These are phyloP conservation scores for Talaromyces proteolyticus DNA, from an alignment of 495 filamentous ascomycete genomes.

Conservation along the genomic window DNA sequence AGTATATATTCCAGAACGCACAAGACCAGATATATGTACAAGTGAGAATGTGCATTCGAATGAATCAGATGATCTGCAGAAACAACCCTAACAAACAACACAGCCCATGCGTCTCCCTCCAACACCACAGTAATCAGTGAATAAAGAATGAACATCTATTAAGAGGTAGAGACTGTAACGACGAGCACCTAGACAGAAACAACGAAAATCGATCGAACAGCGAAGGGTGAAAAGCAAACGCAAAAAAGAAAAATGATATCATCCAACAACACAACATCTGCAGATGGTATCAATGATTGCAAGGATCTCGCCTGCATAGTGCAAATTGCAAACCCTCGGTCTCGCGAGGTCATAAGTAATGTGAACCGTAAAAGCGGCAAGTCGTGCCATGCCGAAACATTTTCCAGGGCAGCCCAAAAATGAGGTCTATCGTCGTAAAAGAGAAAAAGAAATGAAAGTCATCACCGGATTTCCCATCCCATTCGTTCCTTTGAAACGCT, in stretches of 20 bases:
- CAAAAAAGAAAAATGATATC: neutral
- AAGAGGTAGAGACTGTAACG: neutral
- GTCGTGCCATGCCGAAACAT: neutral
- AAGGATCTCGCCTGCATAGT: neutral
- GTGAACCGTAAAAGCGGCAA: neutral
- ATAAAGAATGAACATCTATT: neutral
- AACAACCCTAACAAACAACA: neutral
- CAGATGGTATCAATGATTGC: constrained; percentile 7
- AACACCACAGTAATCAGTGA: neutral
- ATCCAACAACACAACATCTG: constrained; percentile 3
- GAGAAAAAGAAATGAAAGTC: constrained; percentile 16
- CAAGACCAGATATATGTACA: neutral
- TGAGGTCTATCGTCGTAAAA: constrained; percentile 10
- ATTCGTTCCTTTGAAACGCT: constrained; percentile 19
- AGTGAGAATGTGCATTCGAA: neutral
- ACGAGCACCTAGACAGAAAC: too few species aligned
- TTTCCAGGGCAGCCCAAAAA: neutral
- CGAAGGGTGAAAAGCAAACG: neutral
- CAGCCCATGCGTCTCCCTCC: neutral
- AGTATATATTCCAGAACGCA: neutral
- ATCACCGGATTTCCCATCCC: constrained; percentile 17
- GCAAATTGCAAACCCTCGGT: neutral
- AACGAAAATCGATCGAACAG: neutral
- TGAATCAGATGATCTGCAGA: neutral
- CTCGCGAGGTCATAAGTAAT: constrained; percentile 2